Evolutionary conservation across 495 filamentous ascomycete species (phyloP), one percentile per base, ranked within the genome.

Genomic region (Bombardia bombarda): DNA sequence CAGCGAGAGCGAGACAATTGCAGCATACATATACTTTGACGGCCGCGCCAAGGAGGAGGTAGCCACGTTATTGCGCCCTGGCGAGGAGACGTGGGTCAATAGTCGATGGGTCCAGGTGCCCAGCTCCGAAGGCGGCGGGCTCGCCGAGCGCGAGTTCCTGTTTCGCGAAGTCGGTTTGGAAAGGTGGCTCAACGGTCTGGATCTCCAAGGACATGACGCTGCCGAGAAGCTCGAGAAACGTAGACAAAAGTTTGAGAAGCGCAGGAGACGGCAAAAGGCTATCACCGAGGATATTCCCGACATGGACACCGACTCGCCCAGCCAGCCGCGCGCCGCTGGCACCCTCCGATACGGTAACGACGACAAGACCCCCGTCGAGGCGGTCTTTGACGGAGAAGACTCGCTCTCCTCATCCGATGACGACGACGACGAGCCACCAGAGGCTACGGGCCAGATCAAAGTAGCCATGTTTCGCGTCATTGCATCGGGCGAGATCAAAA

Each of bases 11-110:
- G 92, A 97, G 65, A 96, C 93, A 2, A 87, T 99, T 41, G 92
- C 92, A 14, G 92, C 92, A 10, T 99, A 99, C 57, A 96, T 99
- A 44, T 97, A 97, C 68, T 99, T 99, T 55, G 92, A 99, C 62
- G 92, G 92, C 10, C 73, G 93, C 37, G 74, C 79, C 22, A 97
- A 99, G 64, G 92, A 99, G 54, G 92, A 99, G 61, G 94, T 97
- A 13, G 92, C 92, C 42, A 99, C 92, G 24, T 66, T 99, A 32
- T 71, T 99, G 25, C 75, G 92, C 42, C 80, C 90, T 16, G 93
- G 93, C 32, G 92, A 96, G 50, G 92, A 99, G 63, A 99, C 92
- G 0, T 99, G 92, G 92, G 94, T 99, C 19, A 96, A 95, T 51
- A 95, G 90, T 8, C 72, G 92, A 57, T 99, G 92, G 92, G 92